Base-by-base conservation (phyloP, 2,329 filamentous ascomycete species). In the Penicillium sp. region DNA sequence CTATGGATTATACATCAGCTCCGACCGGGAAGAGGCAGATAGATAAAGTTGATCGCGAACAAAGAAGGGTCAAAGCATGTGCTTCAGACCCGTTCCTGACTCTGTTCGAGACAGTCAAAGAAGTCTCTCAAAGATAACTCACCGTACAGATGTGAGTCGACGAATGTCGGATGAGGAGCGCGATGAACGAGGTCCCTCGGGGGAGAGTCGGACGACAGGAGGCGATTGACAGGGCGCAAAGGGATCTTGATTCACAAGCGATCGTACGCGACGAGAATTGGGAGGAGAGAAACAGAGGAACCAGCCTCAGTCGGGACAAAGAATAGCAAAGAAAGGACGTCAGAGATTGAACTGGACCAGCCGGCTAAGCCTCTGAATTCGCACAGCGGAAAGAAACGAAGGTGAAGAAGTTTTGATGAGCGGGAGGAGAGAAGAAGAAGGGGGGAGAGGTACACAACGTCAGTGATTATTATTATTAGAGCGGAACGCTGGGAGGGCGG, bases 311-410 rank as follows among this genome's bases (percentile, higher is more conserved):
- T 48, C 49, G 47, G 45, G 50, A 64, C 54, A 63, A 64, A 63
- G 59, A 57, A 54, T 62, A 63, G 54, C 57, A 63, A 58, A 50
- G 56, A 62, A 64, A 68, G 60, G 60, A 53, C 33, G 53, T 53
- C 40, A 57, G 56, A 62, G 60, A 62, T 56, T 63, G 58, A 65
- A 68, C 63, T 66, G 66, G 69, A 63, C 69, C 69, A 68, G 69
- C 69, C 68, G 61, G 59, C 63, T 61, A 63, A 61, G 59, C 60
- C 66, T 67, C 63, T 65, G 60, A 49, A 52, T 61, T 66, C 68
- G 65, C 65, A 66, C 67, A 68, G 68, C 67, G 69, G 68, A 55
- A 58, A 63, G 63, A 61, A 60, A 65, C 57, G 60, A 64, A 63
- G 45, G 61, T 58, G 53, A 46, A 58, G 49, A 54, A 49, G 36